A percentile compares a stretch with the other conserved stretches of the same genome.
Conservation (phyloP, 305 asterid species). For the Solanum chacoense region DNA sequence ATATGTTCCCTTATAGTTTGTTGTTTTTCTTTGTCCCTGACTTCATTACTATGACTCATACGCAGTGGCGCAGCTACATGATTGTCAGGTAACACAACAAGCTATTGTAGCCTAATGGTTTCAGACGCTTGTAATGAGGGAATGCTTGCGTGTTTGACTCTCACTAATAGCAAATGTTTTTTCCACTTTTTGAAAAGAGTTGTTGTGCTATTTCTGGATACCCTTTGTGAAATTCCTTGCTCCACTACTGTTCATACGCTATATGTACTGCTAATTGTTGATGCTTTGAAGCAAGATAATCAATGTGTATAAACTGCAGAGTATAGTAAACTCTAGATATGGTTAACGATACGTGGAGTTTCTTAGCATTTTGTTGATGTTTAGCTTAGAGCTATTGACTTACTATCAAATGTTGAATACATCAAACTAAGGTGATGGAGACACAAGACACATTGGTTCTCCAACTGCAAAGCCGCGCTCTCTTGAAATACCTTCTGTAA, state of each 20-base stretch:
- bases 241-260: background rate
- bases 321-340: background rate
- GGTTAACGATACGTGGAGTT: background rate
- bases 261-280: background rate
- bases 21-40: background rate
- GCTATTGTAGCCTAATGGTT: background rate
- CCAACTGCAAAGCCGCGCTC: slow-evolving; percentile 57
- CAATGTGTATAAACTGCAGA: background rate
- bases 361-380: background rate
- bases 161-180: background rate
- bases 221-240: background rate
- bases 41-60: background rate
- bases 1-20: background rate
- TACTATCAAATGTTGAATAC: background rate
- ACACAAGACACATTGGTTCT: slow-evolving; percentile 67
- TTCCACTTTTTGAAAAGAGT: background rate
- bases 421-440: slow-evolving; percentile 57
- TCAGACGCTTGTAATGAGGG: background rate
- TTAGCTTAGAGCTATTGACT: background rate
- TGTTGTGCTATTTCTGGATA: background rate
- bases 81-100: background rate
- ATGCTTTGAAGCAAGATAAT: background rate
- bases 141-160: background rate
- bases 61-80: background rate
- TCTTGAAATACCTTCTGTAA: slow-evolving; percentile 61